These are phyloP conservation scores for Flaveria robusta DNA, from an alignment of 129 eudicot genomes.

Conservation along the genomic window DNA sequence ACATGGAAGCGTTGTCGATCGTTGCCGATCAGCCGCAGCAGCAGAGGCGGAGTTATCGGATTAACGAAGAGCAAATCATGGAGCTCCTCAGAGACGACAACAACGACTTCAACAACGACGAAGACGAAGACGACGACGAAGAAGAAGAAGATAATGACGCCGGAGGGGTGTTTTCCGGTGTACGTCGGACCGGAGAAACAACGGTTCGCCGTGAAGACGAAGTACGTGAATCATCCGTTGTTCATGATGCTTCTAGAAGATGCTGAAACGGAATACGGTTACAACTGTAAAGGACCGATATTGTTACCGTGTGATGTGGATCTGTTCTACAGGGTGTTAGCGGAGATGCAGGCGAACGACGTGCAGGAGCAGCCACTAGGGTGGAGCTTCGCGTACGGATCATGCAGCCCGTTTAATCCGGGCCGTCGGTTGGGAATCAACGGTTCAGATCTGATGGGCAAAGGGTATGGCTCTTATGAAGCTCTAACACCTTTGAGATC, in stretches of 20 bases:
- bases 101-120: not conserved
- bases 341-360: conserved; percentile 50
- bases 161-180: conserved; percentile 63
- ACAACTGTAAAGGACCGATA: conserved; percentile 58
- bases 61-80: conserved; percentile 51
- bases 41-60: conserved; percentile 8
- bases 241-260: conserved; percentile 72
- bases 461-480: conserved; percentile 45
- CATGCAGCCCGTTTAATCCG: conserved; percentile 59
- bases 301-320: conserved; percentile 71
- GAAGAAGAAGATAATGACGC: conserved; percentile 28
- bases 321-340: conserved; percentile 55
- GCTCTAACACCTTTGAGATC: conserved; percentile 43
- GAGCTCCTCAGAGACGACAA: not conserved
- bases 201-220: conserved; percentile 59
- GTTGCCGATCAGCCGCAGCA: conserved; percentile 12
- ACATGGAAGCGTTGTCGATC: conserved; percentile 59
- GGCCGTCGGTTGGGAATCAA: conserved; percentile 37
- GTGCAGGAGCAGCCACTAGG: conserved; percentile 11
- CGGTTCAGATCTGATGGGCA: conserved; percentile 32
- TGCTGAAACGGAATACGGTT: conserved; percentile 67
- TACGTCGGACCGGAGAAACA: conserved; percentile 69
- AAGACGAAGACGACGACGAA: not conserved
- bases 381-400: conserved; percentile 34
- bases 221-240: conserved; percentile 60